Evolutionary conservation across 495 filamentous ascomycete species (phyloP), one percentile per base, ranked within the genome.

Genomic region (Penicillium egyptiacum): DNA sequence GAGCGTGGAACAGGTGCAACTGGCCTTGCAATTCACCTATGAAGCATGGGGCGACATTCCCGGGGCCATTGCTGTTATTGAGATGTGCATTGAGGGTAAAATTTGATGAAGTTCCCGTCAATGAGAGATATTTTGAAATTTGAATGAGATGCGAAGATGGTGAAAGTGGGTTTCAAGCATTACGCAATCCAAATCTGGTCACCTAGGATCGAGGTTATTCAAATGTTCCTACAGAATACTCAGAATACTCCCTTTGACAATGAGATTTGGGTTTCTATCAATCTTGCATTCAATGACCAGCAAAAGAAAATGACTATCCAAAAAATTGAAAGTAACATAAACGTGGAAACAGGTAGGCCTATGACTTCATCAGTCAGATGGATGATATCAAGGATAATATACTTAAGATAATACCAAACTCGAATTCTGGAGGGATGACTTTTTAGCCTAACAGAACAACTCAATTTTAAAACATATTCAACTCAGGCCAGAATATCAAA

Each of bases 1-100:
- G 43, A 43, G 23, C 10, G 25, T 14, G n/a, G 46, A 57, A 2
- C 12, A 57, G 45, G 50, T 57, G 46, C 31, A 31, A 17, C 7
- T 20, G 10, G 8, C 46, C 11, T 43, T 50, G 33, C 31, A 43
- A 0, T 10, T 8, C 25, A 57, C 55, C 16, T 50, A 14, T 5
- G 19, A 30, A 22, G 23, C 55, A 5, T 57, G 55, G 48, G 0
- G 2, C 20, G 28, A 51, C 16, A n/a, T 23, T 22, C 10, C 14
- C 2, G 43, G 43, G 20, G 43, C 43, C 2, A 25, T 45, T 26
- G 23, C 16, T 39, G 6, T 39, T n/a, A 39, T 39, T 8, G 16
- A 8, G 35, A 7, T n/a, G 16, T 6, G 5, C 16, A 39, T n/a
- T 16, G 16, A 39, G 16, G 33, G 16, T n/a, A n/a, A 39, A 7